These are phyloP conservation scores for Fusarium oxysporum DNA, from an alignment of 2,329 filamentous ascomycete species.

Conservation along the genomic window DNA sequence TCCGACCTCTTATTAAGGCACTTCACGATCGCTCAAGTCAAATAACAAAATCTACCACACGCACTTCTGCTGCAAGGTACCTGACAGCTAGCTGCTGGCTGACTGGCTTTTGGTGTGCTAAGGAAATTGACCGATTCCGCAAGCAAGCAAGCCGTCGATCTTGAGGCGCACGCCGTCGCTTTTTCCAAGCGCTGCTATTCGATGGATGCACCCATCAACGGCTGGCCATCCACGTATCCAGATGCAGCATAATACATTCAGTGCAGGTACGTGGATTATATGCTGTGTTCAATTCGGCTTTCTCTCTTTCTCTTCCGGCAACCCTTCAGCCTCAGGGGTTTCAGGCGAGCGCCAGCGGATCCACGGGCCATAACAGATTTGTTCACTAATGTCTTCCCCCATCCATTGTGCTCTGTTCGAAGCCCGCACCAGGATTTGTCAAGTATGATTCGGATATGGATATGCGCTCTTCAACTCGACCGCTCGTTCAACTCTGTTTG, in stretches of 20 bases:
- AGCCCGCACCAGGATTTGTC: conserved; percentile 1
- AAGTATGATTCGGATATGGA: conserved; percentile 20
- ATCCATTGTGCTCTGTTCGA: conserved; percentile 4
- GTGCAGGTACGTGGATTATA: not conserved
- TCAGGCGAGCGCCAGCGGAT: conserved; percentile 28
- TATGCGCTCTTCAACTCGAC: conserved; percentile 22
- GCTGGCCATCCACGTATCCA: conserved; percentile 15
- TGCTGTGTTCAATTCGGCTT: not conserved
- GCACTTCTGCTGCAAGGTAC: conserved; percentile 10
- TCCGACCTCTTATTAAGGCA: not conserved
- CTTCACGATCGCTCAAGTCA: not conserved
- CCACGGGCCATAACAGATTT: conserved; percentile 20
- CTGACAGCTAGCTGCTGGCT: conserved; percentile 15
- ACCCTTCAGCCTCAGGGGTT: conserved; percentile 36
- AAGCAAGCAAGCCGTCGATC: conserved; percentile 32
- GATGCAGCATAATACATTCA: not conserved
- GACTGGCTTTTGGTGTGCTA: not conserved
- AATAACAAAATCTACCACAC: not conserved
- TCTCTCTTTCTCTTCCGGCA: conserved; percentile 1
- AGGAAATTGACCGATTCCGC: conserved; percentile 16
- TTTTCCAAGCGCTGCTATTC: conserved; percentile 25
- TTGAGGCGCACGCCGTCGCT: conserved; percentile 18
- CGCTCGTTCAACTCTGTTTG: conserved; percentile 17
- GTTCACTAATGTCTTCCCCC: conserved; percentile 8
- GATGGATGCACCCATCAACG: conserved; percentile 31